Conservation (phyloP, 192 early-diverging fungal genomes). For the Coemansia pectinata region DNA sequence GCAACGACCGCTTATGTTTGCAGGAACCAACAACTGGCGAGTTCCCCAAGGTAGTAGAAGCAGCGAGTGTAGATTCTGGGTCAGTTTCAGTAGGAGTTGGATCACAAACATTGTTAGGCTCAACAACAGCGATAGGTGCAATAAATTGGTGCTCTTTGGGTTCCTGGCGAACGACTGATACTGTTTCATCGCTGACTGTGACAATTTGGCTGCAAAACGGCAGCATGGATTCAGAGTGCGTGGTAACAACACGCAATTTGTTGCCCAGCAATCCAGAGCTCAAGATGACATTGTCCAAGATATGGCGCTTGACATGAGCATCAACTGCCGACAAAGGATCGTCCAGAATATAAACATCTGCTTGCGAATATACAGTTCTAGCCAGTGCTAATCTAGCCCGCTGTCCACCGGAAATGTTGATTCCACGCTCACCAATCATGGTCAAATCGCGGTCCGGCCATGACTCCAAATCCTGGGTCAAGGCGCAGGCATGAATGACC, state of each 20-base stretch:
- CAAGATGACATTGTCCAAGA: no score
- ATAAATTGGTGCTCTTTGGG: neutral
- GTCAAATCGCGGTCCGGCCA: slow-evolving; percentile 5
- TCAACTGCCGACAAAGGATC: no score
- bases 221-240: neutral
- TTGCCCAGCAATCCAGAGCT: no score
- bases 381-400: no score
- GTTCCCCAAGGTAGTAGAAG: neutral
- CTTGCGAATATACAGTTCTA: no score
- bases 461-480: neutral
- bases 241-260: slow-evolving; percentile 1
- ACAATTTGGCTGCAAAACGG: neutral
- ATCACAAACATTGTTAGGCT: neutral
- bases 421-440: neutral
- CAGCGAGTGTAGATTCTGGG: neutral
- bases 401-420: no score
- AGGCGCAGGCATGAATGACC: neutral
- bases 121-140: neutral
- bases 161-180: neutral
- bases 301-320: no score
- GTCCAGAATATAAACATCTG: no score
- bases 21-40: neutral
- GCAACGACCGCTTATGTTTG: neutral
- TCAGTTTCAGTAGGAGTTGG: slow-evolving; percentile 4
- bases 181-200: neutral